Conservation (phyloP, 805 yeast genomes). For the Candida schatavii region DNA sequence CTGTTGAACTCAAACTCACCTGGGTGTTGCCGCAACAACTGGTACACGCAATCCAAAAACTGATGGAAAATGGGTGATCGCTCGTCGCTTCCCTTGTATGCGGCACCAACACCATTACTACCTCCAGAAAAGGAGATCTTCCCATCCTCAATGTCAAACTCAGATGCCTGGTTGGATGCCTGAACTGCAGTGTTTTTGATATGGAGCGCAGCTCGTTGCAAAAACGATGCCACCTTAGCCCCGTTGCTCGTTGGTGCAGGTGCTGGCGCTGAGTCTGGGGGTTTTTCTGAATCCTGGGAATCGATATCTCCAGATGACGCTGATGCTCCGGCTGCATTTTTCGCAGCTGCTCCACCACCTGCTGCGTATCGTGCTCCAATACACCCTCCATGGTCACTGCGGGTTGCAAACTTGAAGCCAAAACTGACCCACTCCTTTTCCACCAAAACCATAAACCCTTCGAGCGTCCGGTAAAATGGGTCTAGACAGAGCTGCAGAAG, state of each 20-base stretch:
- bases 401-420: conserved; percentile 84
- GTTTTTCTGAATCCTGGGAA: not conserved
- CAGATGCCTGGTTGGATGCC: conserved; percentile 16
- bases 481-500: conserved; percentile 84
- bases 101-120: conserved; percentile 15
- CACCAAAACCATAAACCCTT: conserved; percentile 80
- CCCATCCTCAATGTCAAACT: conserved; percentile 19
- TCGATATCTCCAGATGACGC: conserved; percentile 10
- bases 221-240: conserved; percentile 33
- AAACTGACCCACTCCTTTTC: conserved; percentile 96
- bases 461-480: conserved; percentile 82
- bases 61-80: conserved; percentile 90
- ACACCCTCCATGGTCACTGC: conserved; percentile 72
- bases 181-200: conserved; percentile 37
- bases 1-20: conserved; percentile 81
- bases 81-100: conserved; percentile 37
- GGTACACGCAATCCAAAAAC: conserved; percentile 86
- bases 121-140: conserved; percentile 21
- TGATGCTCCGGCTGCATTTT: conserved; percentile 12
- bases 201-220: conserved; percentile 40
- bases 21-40: conserved; percentile 69
- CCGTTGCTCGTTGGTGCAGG: conserved; percentile 15
- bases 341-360: not conserved
- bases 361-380: conserved; percentile 32
- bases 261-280: not conserved